Evolutionary conservation across 192 early-diverging fungal genomes (phyloP).

Genomic region (Mortierella claussenii): DNA sequence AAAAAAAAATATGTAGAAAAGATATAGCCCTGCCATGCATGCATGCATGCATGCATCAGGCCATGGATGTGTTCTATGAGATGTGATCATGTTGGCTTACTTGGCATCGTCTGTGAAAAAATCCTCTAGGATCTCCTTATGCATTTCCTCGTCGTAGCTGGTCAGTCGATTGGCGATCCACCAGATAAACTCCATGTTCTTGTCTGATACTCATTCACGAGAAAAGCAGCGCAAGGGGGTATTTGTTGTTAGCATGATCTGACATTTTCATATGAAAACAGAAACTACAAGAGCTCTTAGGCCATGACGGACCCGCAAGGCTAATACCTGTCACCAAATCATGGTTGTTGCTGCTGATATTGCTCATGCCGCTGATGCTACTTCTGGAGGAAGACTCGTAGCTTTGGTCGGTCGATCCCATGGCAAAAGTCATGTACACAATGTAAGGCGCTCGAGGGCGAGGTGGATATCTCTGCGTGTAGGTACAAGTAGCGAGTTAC

Average conservation of each 20-base stretch:
- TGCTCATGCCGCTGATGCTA: constrained; percentile 41
- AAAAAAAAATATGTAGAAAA: not conserved
- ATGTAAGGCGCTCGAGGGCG: not conserved
- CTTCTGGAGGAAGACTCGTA: constrained; percentile 26
- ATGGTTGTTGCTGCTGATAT: constrained; percentile 42
- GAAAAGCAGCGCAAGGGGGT: not conserved
- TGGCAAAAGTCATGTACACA: not conserved
- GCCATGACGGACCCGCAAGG: no score
- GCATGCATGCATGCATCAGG: not conserved
- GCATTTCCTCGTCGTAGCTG: constrained; percentile 56
- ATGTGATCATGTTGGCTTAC: no score
- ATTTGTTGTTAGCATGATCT: constrained; percentile 2
- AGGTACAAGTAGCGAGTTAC: no score
- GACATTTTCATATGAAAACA: no score
- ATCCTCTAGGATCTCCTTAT: constrained; percentile 61
- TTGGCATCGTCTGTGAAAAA: constrained; percentile 62
- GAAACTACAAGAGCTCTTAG: no score
- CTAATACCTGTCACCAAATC: constrained; percentile 25
- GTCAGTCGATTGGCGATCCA: constrained; percentile 45
- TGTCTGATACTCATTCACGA: no score
- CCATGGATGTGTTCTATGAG: no score
- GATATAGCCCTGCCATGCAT: no score
- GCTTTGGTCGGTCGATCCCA: constrained; percentile 24
- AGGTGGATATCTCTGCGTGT: not conserved
- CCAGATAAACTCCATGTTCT: constrained; percentile 49